Evolutionary conservation across 2,329 filamentous ascomycete species (phyloP).

Genomic region (Lachnellula cervina): DNA sequence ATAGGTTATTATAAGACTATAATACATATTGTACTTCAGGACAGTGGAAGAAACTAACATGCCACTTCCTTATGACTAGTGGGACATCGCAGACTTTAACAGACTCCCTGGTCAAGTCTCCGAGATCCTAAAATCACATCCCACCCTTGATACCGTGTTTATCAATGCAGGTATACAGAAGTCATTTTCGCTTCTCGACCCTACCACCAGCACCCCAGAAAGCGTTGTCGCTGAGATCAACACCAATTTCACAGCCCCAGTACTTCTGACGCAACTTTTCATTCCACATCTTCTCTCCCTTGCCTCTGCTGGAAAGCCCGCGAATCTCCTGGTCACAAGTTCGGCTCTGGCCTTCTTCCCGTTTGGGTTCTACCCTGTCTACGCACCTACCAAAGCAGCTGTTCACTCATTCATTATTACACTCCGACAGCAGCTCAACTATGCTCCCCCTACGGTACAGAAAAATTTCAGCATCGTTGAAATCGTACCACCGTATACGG

Average conservation of each 20-base stretch:
- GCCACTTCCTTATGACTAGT: neutral
- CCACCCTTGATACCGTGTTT: slow-evolving; percentile 30
- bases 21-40: neutral
- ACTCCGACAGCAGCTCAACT: slow-evolving; percentile 24
- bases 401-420: slow-evolving; percentile 26
- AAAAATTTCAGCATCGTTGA: slow-evolving; percentile 31
- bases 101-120: neutral
- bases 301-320: slow-evolving; percentile 3
- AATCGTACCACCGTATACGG: slow-evolving; percentile 33
- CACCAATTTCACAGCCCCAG: slow-evolving; percentile 28
- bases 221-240: neutral
- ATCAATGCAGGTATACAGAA: slow-evolving; percentile 31
- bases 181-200: slow-evolving; percentile 19
- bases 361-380: slow-evolving; percentile 27
- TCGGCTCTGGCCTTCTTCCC: slow-evolving; percentile 28
- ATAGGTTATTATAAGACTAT: no score
- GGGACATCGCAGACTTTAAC: slow-evolving; percentile 4
- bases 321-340: slow-evolving; percentile 26
- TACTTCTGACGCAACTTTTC: slow-evolving; percentile 26
- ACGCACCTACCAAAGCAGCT: slow-evolving; percentile 31
- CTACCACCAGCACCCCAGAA: slow-evolving; percentile 12
- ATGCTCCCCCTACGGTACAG: neutral
- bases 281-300: slow-evolving; percentile 23
- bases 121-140: neutral
- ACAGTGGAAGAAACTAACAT: no score